phyloP scores from a whole-genome alignment of 75 land plant species.

The Azolla pinnata region DNA sequence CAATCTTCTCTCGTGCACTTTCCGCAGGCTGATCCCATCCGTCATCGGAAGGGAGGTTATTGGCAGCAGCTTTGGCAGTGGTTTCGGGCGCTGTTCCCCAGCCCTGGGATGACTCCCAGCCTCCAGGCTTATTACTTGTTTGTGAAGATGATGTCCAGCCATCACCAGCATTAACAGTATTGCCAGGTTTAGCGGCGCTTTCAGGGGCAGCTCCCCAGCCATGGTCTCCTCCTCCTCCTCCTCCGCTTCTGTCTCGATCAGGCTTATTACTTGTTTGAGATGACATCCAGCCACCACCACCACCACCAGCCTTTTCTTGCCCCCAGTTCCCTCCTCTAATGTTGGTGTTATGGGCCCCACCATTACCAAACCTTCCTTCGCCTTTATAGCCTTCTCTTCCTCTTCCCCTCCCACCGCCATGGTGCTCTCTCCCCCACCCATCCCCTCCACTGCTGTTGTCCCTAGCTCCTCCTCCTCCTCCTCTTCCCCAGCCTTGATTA shows the following conservation, averaged over 20 bases:
- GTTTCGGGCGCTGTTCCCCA: too few species aligned
- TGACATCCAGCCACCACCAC: conserved; percentile 2
- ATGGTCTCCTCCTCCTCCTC: conserved; percentile 27
- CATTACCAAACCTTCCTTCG: conserved; percentile 12
- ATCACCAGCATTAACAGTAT: too few species aligned
- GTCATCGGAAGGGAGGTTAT: too few species aligned
- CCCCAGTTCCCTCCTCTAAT: background rate
- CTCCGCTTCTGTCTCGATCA: background rate
- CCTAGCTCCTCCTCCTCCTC: conserved; percentile 23
- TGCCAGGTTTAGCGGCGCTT: too few species aligned
- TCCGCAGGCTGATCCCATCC: too few species aligned
- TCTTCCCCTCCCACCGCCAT: background rate
- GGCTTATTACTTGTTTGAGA: background rate
- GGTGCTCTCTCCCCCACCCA: conserved; percentile 6
- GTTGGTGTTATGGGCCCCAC: background rate
- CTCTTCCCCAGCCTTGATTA: conserved; percentile 20
- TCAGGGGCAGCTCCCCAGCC: conserved; percentile 25
- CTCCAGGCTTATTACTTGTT: too few species aligned
- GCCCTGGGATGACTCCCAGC: too few species aligned
- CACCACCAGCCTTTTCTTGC: conserved; percentile 15
- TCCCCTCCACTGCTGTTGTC: conserved; percentile 1
- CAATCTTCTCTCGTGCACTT: too few species aligned
- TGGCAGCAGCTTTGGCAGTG: too few species aligned
- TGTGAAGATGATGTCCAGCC: too few species aligned
- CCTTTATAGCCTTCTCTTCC: conserved; percentile 19